Evolutionary conservation across 768 basidiomycete genomes (phyloP).

Genomic region (Boletus reticuloceps): DNA sequence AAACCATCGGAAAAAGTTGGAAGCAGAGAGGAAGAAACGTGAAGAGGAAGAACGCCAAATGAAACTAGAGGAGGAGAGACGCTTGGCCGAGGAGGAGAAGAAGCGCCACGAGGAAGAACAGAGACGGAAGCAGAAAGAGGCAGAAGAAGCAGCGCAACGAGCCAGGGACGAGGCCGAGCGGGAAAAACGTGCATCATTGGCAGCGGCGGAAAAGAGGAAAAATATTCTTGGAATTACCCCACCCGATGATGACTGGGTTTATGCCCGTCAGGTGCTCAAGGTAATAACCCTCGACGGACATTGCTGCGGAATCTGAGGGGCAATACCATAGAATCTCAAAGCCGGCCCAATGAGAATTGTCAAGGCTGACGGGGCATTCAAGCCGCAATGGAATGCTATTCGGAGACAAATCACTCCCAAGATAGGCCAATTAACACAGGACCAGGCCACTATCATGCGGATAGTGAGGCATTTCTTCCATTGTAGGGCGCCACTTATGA

Average conservation of each 20-base stretch:
- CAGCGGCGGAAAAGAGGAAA: constrained; percentile 39
- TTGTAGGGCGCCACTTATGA: constrained; percentile 12
- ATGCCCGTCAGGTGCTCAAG: constrained; percentile 51
- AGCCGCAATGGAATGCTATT: constrained; percentile 60
- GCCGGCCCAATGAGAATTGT: constrained; percentile 58
- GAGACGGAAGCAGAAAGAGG: constrained; percentile 34
- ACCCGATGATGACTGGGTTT: constrained; percentile 63
- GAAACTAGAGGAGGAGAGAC: constrained; percentile 48
- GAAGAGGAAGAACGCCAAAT: constrained; percentile 48
- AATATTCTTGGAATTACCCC: constrained; percentile 50
- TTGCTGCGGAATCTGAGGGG: constrained; percentile 23
- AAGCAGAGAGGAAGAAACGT: constrained; percentile 51
- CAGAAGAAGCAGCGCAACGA: constrained; percentile 29
- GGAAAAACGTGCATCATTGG: constrained; percentile 36
- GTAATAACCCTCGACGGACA: constrained; percentile 34
- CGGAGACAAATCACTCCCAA: constrained; percentile 83
- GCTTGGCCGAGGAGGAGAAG: constrained; percentile 43
- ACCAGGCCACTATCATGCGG: constrained; percentile 52
- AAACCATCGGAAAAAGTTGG: constrained; percentile 47
- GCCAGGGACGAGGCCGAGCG: constrained; percentile 34
- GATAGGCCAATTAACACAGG: constrained; percentile 84
- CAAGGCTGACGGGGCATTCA: constrained; percentile 54
- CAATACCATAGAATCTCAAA: constrained; percentile 54
- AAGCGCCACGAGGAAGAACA: constrained; percentile 42
- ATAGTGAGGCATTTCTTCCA: constrained; percentile 49